Evolutionary conservation across 1,139 yeast genomes (phyloP).

Genomic region (Pichia sorboxylosa): DNA sequence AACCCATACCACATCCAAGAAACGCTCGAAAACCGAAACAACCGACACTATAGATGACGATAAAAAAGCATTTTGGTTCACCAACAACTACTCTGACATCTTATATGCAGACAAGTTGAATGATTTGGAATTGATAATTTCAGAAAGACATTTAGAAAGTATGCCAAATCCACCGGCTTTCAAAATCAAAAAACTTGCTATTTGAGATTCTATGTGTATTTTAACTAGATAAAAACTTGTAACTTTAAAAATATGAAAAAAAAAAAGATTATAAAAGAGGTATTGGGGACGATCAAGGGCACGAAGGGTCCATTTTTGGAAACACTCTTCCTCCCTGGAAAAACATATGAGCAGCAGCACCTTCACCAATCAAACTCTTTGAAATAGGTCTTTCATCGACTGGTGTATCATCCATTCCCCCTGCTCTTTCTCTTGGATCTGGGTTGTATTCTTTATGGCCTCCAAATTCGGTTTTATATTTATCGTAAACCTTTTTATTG

Average conservation of each 20-base stretch:
- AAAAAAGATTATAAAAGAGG: not conserved
- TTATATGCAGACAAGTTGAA: slow-evolving; percentile 48
- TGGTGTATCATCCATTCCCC: slow-evolving; percentile 25
- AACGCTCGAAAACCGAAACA: slow-evolving; percentile 58
- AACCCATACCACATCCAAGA: slow-evolving; percentile 26
- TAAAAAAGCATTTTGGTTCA: slow-evolving; percentile 53
- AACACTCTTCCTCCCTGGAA: slow-evolving; percentile 56
- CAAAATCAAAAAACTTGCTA: slow-evolving; percentile 53
- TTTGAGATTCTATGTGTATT: slow-evolving; percentile 22
- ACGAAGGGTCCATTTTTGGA: slow-evolving; percentile 25
- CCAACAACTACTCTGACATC: slow-evolving; percentile 67
- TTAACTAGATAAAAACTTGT: not conserved
- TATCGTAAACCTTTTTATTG: slow-evolving; percentile 38
- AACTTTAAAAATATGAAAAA: not conserved
- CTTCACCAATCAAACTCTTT: slow-evolving; percentile 54
- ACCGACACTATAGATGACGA: slow-evolving; percentile 28
- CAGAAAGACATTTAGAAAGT: slow-evolving; percentile 65
- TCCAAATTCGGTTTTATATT: slow-evolving; percentile 45
- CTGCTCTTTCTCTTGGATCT: slow-evolving; percentile 38
- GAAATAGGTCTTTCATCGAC: slow-evolving; percentile 31
- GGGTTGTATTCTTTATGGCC: slow-evolving; percentile 43
- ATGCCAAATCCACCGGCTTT: slow-evolving; percentile 65
- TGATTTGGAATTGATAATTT: slow-evolving; percentile 48
- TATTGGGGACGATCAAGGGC: not conserved
- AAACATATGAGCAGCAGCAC: slow-evolving; percentile 57